These are phyloP conservation scores for Skeletonema marinoi DNA, from an alignment of 108 stramenopile species.

Conservation along the genomic window DNA sequence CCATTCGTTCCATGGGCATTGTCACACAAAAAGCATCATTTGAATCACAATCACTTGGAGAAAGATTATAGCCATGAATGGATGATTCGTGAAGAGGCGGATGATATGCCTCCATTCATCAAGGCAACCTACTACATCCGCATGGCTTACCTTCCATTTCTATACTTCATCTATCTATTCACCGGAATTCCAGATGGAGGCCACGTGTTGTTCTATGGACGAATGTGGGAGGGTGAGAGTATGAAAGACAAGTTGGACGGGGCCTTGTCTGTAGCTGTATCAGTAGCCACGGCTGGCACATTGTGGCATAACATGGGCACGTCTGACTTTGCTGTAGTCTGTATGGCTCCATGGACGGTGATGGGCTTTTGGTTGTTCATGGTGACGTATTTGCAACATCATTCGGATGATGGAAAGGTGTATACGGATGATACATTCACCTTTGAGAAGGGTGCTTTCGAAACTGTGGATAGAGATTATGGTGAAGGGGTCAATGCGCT, in stretches of 20 bases:
- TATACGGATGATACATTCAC: slow-evolving; percentile 82
- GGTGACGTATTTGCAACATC: slow-evolving; percentile 95
- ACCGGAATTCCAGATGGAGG: slow-evolving; percentile 76
- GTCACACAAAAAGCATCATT: slow-evolving; percentile 63
- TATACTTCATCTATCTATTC: slow-evolving; percentile 69
- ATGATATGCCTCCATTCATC: slow-evolving; percentile 52
- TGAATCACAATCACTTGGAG: slow-evolving; percentile 69
- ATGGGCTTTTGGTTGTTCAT: slow-evolving; percentile 91
- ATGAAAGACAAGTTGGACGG: slow-evolving; percentile 54
- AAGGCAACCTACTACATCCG: slow-evolving; percentile 48
- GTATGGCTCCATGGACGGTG: slow-evolving; percentile 74
- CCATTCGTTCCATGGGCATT: slow-evolving; percentile 66
- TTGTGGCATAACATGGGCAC: slow-evolving; percentile 60
- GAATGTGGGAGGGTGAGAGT: slow-evolving; percentile 74
- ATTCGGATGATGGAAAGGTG: slow-evolving; percentile 80
- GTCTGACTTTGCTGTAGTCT: slow-evolving; percentile 66
- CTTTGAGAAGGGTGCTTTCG: slow-evolving; percentile 81
- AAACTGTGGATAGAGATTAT: slow-evolving; percentile 90
- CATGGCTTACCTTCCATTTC: slow-evolving; percentile 62
- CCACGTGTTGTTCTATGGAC: slow-evolving; percentile 71
- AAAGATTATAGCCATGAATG: slow-evolving; percentile 77
- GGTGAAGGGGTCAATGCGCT: slow-evolving; percentile 81
- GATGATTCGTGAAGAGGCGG: slow-evolving; percentile 66
- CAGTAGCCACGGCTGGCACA: slow-evolving; percentile 52
- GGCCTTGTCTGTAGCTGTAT: slow-evolving; percentile 50